Percentiles rank a stretch among this genome's conserved stretches.
These are phyloP conservation scores for Trichophyton schoenleinii DNA, from an alignment of 2,329 filamentous ascomycete genomes.

Conservation along the genomic window DNA sequence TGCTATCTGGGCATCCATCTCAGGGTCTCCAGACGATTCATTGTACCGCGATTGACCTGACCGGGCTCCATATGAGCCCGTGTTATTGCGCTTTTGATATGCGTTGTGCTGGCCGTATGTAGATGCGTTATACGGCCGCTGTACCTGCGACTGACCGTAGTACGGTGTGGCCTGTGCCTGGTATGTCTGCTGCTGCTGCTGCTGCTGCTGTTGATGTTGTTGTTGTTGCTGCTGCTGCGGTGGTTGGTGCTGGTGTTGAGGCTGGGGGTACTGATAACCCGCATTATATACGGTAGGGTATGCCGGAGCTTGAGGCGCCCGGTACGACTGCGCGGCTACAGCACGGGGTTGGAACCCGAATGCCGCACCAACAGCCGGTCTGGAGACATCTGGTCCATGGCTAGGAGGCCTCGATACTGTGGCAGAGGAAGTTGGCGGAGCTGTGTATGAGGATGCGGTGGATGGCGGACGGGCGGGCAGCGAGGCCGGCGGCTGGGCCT, in stretches of 20 bases:
- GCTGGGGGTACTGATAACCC: conserved; percentile 27
- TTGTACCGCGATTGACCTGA: conserved; percentile 14
- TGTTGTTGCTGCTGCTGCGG: conserved; percentile 33
- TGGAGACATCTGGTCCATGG: conserved; percentile 29
- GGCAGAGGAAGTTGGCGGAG: conserved; percentile 9
- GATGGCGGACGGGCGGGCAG: conserved; percentile 64
- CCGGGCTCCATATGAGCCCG: conserved; percentile 14
- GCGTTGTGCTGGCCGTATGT: conserved; percentile 34
- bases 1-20: conserved; percentile 81
- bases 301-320: conserved; percentile 12
- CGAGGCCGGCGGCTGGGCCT: conserved; percentile 41
- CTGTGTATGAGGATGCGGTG: conserved; percentile 37
- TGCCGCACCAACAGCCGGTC: conserved; percentile 16
- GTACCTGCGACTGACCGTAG: conserved; percentile 28
- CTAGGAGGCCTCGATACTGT: conserved; percentile 16
- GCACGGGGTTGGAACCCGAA: conserved; percentile 47
- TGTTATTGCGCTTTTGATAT: conserved; percentile 15
- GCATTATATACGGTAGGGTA: conserved; percentile 25
- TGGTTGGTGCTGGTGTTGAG: too few relatives aligned
- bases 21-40: conserved; percentile 48
- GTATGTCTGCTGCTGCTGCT: conserved; percentile 7
- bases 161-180: conserved; percentile 15
- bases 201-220: conserved; percentile 15
- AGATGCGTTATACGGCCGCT: conserved; percentile 6
- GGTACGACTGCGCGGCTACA: conserved; percentile 29